Base-by-base conservation (phyloP, 495 filamentous ascomycete genomes). In the Penicillium maclennaniae region DNA sequence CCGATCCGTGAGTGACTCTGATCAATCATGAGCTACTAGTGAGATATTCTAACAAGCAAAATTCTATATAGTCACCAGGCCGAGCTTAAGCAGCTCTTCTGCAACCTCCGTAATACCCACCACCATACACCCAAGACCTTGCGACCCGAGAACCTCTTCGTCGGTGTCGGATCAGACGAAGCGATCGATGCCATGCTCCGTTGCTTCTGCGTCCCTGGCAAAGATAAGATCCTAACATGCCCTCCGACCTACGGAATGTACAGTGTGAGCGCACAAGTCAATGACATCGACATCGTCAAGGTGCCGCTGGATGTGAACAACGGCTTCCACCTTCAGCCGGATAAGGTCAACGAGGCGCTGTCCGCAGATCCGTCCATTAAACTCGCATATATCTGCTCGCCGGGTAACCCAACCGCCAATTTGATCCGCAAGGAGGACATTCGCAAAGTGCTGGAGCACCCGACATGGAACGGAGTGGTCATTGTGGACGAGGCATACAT, bases 201-300 rank as follows among this genome's bases (percentile, higher is more conserved):
- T 45, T 90, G 86, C 70, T 98, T 98, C 78, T 97, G 93, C 70
- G 71, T 79, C 3, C 93, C 93, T 1, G 89, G 89, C 20, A 77
- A 75, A 46, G 95, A 97, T 70, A 89, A 87, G 58, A 92, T 97
- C 67, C 81, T 98, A 12, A 91, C 89, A 23, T 97, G 91, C 63
- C 93, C 93, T 19, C 93, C 95, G 0, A 98, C 93, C 0, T 98
- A 98, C 72, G 93, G 93, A 62, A 98, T 98, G 93, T 97, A 98
- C 73, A 78, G 82, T 20, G 93, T 97, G 16, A 93, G 88, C 43
- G 93, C 95, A 0, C 85, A 92, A 60, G 85, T 95, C 53, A 98
- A 98, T 72, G 95, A 97, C 61, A 72, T 98, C 21, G 80, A 79
- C 15, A 79, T 97, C 7, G 87, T 95, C 61, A 89, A 87, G 65